Percentiles rank a stretch among this genome's conserved stretches.
These are phyloP conservation scores for Leucosporidium scottii DNA, from an alignment of 768 basidiomycete species.

Conservation along the genomic window DNA sequence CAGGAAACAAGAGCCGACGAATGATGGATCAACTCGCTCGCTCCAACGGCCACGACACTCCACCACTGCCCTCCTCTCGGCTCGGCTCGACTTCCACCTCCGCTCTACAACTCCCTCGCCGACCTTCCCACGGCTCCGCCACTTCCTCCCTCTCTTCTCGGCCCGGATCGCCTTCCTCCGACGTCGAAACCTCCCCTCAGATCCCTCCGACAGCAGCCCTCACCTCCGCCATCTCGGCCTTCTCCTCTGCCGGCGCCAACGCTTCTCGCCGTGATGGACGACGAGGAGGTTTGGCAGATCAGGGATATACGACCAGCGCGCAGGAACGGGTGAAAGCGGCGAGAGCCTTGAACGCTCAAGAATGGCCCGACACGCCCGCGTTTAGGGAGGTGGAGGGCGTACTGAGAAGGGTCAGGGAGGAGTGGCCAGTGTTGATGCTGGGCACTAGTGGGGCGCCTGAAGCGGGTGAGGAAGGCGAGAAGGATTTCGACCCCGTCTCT, in stretches of 20 bases:
- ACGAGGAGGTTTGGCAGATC: slow-evolving; percentile 25
- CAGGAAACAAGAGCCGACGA: not conserved
- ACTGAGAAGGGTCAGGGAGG: slow-evolving; percentile 16
- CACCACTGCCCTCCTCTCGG: not conserved
- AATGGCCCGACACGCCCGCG: slow-evolving; percentile 36
- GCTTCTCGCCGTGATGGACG: slow-evolving; percentile 14
- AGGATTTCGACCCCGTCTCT: slow-evolving; percentile 86
- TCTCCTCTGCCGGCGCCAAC: slow-evolving; percentile 17
- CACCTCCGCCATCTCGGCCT: slow-evolving; percentile 26
- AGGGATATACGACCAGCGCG: slow-evolving; percentile 12
- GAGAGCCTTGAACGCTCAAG: slow-evolving; percentile 17
- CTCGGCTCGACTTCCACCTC: not conserved
- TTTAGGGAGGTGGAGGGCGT: slow-evolving; percentile 36
- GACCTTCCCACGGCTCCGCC: not conserved
- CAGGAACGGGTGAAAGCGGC: not conserved
- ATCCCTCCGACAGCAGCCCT: not conserved
- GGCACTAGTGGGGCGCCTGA: slow-evolving; percentile 16
- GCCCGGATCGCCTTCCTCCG: too few species aligned
- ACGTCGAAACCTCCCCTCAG: not conserved
- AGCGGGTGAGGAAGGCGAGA: slow-evolving; percentile 12
- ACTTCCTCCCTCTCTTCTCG: not conserved
- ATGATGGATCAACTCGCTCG: slow-evolving; percentile 6
- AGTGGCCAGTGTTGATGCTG: slow-evolving; percentile 32
- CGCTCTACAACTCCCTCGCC: not conserved
- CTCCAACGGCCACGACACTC: not conserved